Percentiles rank a stretch among this genome's conserved stretches.
phyloP scores from a whole-genome alignment of 108 stramenopile species.

The Discostella pseudostelligera region DNA sequence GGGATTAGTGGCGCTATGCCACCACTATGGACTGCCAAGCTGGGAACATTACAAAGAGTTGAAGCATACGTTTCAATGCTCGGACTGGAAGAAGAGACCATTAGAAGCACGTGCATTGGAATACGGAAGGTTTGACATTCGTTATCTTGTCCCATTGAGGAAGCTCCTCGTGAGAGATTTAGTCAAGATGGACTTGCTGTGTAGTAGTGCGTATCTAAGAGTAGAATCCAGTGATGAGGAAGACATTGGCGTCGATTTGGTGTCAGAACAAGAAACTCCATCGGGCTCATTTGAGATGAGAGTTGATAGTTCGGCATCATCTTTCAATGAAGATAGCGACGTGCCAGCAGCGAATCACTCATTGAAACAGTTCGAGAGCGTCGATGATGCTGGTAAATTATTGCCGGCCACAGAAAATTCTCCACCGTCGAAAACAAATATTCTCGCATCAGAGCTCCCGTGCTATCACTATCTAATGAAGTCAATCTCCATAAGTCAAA shows the following conservation, averaged over 20 bases:
- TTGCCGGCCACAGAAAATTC: not conserved
- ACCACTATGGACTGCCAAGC: conserved; percentile 64
- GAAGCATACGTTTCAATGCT: conserved; percentile 80
- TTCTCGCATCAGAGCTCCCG: conserved; percentile 50
- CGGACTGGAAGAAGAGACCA: conserved; percentile 91
- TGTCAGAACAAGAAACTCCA: not conserved
- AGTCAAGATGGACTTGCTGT: conserved; percentile 38
- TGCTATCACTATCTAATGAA: conserved; percentile 59
- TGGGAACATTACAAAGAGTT: conserved; percentile 53
- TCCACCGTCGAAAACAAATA: conserved; percentile 9
- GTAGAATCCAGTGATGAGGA: conserved; percentile 17
- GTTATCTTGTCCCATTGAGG: conserved; percentile 67
- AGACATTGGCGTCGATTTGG: conserved; percentile 5
- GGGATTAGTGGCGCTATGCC: conserved; percentile 64
- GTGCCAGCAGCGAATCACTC: not conserved
- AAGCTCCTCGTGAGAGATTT: conserved; percentile 82
- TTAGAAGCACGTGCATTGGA: conserved; percentile 78
- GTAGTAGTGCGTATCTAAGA: conserved; percentile 4
- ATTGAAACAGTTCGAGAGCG: conserved; percentile 3
- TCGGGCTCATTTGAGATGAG: conserved; percentile 5
- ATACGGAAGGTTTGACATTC: conserved; percentile 85
- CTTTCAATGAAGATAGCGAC: conserved; percentile 11
- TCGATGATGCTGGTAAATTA: conserved; percentile 2
- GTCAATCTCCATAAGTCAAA: conserved; percentile 63
- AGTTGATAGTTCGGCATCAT: conserved; percentile 9